These are phyloP conservation scores for Drechslera avenae DNA, from an alignment of 2,329 filamentous ascomycete species.

Conservation along the genomic window DNA sequence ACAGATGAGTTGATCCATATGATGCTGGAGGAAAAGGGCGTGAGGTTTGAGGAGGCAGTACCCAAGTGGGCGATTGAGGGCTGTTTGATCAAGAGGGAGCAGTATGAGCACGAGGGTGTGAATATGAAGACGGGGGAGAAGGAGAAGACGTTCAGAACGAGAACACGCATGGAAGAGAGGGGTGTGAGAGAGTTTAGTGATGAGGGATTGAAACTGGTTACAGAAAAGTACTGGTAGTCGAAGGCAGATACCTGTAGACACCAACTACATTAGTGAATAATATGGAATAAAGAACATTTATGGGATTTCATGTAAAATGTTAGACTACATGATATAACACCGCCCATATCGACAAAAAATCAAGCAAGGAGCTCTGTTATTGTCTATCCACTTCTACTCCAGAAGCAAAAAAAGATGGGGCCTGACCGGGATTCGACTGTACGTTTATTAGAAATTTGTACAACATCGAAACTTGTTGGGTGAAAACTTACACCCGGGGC, in stretches of 20 bases:
- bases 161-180: slow-evolving; percentile 32
- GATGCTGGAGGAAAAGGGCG: slow-evolving; percentile 31
- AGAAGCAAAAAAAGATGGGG: slow-evolving; percentile 27
- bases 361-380: too few relatives aligned
- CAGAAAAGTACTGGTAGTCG: slow-evolving; percentile 31
- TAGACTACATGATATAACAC: too few relatives aligned
- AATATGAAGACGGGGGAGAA: slow-evolving; percentile 33
- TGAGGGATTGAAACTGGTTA: slow-evolving; percentile 31
- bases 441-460: slow-evolving; percentile 15
- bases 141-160: slow-evolving; percentile 31
- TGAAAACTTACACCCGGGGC: slow-evolving; percentile 37
- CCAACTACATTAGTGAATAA: too few relatives aligned
- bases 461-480: slow-evolving; percentile 15
- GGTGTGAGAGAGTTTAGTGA: slow-evolving; percentile 33
- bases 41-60: slow-evolving; percentile 33
- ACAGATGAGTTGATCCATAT: slow-evolving; percentile 28
- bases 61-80: slow-evolving; percentile 43
- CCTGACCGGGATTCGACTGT: slow-evolving; percentile 38
- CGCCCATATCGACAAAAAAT: too few relatives aligned
- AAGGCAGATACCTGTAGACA: too few relatives aligned
- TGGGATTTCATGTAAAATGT: too few relatives aligned
- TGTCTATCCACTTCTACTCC: neutral
- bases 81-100: slow-evolving; percentile 39
- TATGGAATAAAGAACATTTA: too few relatives aligned
- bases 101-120: slow-evolving; percentile 35